Evolutionary conservation across 73 alveolate genomes (phyloP), one percentile per base, ranked within the genome.

Genomic region (Durusdinium trenchii): DNA sequence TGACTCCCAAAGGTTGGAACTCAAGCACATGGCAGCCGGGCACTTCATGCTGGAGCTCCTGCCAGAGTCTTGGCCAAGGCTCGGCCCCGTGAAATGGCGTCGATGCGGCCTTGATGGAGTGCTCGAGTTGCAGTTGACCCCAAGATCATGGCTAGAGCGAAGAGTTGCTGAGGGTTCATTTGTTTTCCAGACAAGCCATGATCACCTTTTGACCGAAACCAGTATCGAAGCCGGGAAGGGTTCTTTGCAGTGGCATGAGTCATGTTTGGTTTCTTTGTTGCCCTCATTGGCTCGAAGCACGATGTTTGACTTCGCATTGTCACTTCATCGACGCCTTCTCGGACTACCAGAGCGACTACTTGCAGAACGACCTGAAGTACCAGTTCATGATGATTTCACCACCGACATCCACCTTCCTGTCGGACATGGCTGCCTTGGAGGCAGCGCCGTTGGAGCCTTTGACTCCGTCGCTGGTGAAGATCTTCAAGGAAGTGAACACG

Each of bases 1-100:
- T 0, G 52, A 9, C 2, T 45, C 84, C 0, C 48, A 36, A 1
- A 62, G 47, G 67, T 32, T 61, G 46, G 36, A n/a, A n/a, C n/a
- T n/a, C n/a, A n/a, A 35, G 36, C 95, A 87, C 30, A 62, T 87
- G 67, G 23, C 51, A 10, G 95, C 95, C 6, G 95, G 95, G 40
- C 84, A 43, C 67, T 60, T 87, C 64, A 57, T 61, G 35, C 28
- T 60, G 40, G 61, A 60, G 26, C 7, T 87, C 36, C 18, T 42
- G 18, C 82, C 82, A 10, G 16, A 6, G 2, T 4, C 28, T 32
- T 86, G 95, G 83, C 52, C 62, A 5, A 20, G 60, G 3, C 43
- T 48, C 32, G 9, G 6, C 28, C 20, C n/a, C 1, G 2, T 10
- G 1, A 9, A n/a, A 0, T 60, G 95, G 95, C 28, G 95, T 0